phyloP scores from a whole-genome alignment of 352 stramenopile genomes.

The Phytophthora pseudosyringae region DNA sequence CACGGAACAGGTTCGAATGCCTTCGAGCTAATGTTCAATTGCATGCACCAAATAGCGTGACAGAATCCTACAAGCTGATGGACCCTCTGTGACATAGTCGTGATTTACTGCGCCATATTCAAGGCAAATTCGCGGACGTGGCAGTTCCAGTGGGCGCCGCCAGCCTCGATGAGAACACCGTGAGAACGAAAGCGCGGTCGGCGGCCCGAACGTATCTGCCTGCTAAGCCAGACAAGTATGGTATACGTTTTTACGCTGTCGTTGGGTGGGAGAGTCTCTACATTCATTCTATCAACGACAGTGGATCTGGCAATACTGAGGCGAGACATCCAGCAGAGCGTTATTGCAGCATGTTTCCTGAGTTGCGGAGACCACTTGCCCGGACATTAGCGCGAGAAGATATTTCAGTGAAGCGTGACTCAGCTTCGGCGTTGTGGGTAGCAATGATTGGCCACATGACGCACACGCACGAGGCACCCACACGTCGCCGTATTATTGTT shows the following conservation, averaged over 20 bases:
- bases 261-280: constrained; percentile 12
- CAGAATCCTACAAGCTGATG: not conserved
- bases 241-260: constrained; percentile 5
- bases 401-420: not conserved
- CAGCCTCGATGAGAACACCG: constrained; percentile 11
- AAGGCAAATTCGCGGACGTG: constrained; percentile 2
- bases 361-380: not conserved
- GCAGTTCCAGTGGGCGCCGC: constrained; percentile 3
- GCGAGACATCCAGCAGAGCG: not conserved
- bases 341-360: not conserved
- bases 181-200: constrained; percentile 3
- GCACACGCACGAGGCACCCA: not conserved
- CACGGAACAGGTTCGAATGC: not conserved
- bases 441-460: constrained; percentile 12
- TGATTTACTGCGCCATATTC: not conserved
- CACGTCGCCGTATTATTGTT: not conserved
- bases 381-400: not conserved
- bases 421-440: constrained; percentile 1
- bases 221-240: constrained; percentile 11
- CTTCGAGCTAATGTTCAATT: not conserved
- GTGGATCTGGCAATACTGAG: constrained; percentile 1
- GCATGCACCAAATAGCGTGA: not conserved
- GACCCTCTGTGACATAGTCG: constrained; percentile 12
- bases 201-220: not conserved
- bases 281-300: constrained; percentile 1